Conservation (phyloP, 2,329 filamentous ascomycete species). For the Fusarium azukiicola region DNA sequence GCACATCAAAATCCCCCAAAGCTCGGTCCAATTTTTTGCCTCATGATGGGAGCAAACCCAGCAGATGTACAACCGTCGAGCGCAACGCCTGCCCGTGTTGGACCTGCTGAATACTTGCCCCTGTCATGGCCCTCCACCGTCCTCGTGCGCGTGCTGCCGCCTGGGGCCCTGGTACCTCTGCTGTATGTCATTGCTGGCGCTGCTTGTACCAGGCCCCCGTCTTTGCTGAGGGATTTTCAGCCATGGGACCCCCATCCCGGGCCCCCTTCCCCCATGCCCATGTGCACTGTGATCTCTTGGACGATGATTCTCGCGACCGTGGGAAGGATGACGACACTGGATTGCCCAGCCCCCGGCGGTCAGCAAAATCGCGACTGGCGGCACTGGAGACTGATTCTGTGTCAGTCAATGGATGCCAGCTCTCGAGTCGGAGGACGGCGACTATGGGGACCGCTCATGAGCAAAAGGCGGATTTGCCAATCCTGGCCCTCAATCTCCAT, state of each 20-base stretch:
- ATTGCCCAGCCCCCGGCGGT: conserved; percentile 49
- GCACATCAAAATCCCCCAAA: conserved; percentile 38
- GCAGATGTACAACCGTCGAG: conserved; percentile 32
- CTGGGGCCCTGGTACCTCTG: conserved; percentile 50
- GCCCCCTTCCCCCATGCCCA: conserved; percentile 46
- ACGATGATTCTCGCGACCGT: conserved; percentile 44
- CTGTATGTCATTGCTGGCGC: conserved; percentile 52
- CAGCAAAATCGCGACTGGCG: conserved; percentile 54
- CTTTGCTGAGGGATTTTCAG: conserved; percentile 55
- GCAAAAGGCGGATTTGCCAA: conserved; percentile 34
- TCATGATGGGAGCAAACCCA: conserved; percentile 36
- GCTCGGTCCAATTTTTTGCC: conserved; percentile 43
- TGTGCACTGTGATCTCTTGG: conserved; percentile 47
- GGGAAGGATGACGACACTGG: conserved; percentile 54
- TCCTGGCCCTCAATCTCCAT: conserved; percentile 30
- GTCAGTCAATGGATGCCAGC: background rate
- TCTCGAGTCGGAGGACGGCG: conserved; percentile 25
- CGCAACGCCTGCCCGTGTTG: conserved; percentile 22
- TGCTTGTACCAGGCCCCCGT: conserved; percentile 49
- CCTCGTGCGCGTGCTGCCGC: conserved; percentile 30
- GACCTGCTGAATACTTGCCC: conserved; percentile 40
- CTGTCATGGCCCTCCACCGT: conserved; percentile 34
- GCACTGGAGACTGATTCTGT: conserved; percentile 41
- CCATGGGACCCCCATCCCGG: conserved; percentile 40
- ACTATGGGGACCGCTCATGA: conserved; percentile 34